phyloP scores from a whole-genome alignment of 2,329 filamentous ascomycete genomes.

The Penicillium brevicompactum region DNA sequence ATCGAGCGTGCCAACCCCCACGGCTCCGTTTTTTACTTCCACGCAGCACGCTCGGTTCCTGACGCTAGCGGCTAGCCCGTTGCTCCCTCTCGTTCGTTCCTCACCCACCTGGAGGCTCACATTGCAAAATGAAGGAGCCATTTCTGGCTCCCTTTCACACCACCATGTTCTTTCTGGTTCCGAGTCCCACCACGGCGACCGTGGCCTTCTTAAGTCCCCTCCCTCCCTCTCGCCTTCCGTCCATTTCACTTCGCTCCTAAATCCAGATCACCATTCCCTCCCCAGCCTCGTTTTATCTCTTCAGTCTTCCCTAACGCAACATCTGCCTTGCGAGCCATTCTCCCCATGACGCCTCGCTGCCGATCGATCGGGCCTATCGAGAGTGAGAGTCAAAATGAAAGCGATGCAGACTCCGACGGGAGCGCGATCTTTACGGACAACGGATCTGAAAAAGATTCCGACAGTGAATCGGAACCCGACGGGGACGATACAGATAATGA shows the following conservation, averaged over 20 bases:
- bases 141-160: background rate
- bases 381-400: slow-evolving; percentile 12
- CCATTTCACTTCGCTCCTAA: background rate
- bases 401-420: slow-evolving; percentile 15
- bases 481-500: background rate
- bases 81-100: too few species aligned
- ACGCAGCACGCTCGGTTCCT: background rate
- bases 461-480: background rate
- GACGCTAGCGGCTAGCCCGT: too few species aligned
- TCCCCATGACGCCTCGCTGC: slow-evolving; percentile 3
- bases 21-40: background rate
- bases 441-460: background rate
- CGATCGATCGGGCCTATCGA: slow-evolving; percentile 3
- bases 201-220: background rate
- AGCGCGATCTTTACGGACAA: slow-evolving; percentile 7
- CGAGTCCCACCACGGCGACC: background rate
- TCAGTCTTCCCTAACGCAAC: slow-evolving; percentile 1
- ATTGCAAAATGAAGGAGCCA: slow-evolving; percentile 74
- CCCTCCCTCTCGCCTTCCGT: background rate
- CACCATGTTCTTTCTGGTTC: background rate
- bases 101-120: slow-evolving; percentile 58
- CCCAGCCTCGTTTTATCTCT: slow-evolving; percentile 1
- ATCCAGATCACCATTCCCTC: background rate
- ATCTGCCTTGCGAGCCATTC: background rate
- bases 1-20: background rate